Evolutionary conservation across 2,329 filamentous ascomycete species (phyloP), one percentile per base, ranked within the genome.

Genomic region (Pseudogymnoascus sp.): DNA sequence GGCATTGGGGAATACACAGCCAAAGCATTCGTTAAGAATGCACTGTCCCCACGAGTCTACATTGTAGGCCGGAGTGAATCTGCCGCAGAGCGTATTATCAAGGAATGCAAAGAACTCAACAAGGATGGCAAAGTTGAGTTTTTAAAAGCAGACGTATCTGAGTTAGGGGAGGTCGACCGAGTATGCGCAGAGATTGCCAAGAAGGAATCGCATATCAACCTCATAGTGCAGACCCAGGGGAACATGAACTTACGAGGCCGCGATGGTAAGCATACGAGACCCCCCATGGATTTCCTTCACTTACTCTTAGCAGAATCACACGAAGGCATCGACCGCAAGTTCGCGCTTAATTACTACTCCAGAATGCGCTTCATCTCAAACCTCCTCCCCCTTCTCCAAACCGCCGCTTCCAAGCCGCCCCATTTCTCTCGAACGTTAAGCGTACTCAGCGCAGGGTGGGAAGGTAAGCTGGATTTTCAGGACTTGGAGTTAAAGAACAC

Each of bases 311-410:
- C 29, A 71, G 70, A 69, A 62, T 65, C 61, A 9, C 63, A 67
- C 1, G 69, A 72, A 66, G 69, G 69, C 12, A 61, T 72, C 5
- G 67, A 69, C 45, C 65, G 68, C 8, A 70, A 69, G 48, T 64
- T 69, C 29, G 63, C 67, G 10, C 60, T 71, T 4, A 71, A 76
- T 18, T 82, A 80, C 72, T 86, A 87, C 72, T 76, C 80, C 4
- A 84, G 84, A 18, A 77, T 81, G 65, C 81, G 82, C 39, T 82
- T 86, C 67, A 76, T 81, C 10, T 62, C 76, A 48, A 83, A 85
- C 61, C 77, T 88, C 0, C 78, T 86, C 7, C 84, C 85, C 0
- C 75, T 80, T 0, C 75, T 88, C 1, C 63, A 58, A 45, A 64
- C 60, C 12, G 68, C 68, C 18, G 65, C 61, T 25, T 60, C 61